These are phyloP conservation scores for Purpureocillium lavendulum DNA, from an alignment of 2,329 filamentous ascomycete species.

Conservation along the genomic window DNA sequence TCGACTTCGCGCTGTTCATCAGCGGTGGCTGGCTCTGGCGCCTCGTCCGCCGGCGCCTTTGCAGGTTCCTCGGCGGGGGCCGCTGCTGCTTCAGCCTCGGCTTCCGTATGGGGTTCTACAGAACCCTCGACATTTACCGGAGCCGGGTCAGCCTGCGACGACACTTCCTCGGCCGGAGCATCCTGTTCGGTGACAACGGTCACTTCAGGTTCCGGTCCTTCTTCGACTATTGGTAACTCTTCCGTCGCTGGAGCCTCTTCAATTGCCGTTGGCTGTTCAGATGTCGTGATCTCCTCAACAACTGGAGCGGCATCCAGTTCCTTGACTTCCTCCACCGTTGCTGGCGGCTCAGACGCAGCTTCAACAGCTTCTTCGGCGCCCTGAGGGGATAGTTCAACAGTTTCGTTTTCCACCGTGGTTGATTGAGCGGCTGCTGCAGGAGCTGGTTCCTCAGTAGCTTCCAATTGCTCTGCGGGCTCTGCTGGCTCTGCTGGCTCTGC, in stretches of 20 bases:
- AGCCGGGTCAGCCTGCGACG: too few species aligned
- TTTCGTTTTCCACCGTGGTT: too few species aligned
- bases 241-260: slow-evolving; percentile 4
- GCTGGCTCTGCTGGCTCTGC: slow-evolving; percentile 1
- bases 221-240: slow-evolving; percentile 1
- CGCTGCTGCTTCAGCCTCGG: too few species aligned
- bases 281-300: not conserved
- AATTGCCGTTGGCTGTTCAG: not conserved
- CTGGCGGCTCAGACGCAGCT: slow-evolving; percentile 7
- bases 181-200: slow-evolving; percentile 2
- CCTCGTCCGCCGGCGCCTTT: slow-evolving; percentile 1
- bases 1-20: not conserved
- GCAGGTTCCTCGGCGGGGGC: too few species aligned
- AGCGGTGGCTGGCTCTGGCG: not conserved
- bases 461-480: too few species aligned
- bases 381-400: too few species aligned
- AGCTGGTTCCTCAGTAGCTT: too few species aligned
- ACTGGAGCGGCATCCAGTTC: not conserved
- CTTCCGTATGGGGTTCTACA: too few species aligned
- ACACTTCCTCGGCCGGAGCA: not conserved
- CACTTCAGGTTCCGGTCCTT: too few species aligned
- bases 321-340: not conserved
- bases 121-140: too few species aligned
- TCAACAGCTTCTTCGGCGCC: slow-evolving; percentile 2
- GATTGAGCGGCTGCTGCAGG: too few species aligned